Evolutionary conservation across 345 rosid genomes (phyloP), one percentile per base, ranked within the genome.

Genomic region (Aquilaria yunnanensis): DNA sequence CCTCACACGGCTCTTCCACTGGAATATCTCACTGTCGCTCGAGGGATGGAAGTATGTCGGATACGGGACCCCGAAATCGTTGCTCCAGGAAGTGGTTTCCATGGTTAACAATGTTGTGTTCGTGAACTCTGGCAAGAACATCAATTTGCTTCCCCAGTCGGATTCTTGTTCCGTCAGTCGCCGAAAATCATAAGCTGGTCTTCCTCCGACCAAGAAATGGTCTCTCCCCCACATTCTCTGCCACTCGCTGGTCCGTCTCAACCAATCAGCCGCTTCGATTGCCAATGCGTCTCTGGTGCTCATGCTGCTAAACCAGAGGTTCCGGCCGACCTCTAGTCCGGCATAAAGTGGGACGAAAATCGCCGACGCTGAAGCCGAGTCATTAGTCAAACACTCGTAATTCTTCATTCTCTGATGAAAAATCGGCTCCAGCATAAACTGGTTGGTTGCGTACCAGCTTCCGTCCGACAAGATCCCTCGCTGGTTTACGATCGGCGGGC

Each of bases 31-130:
- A 0, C 10, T 8, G 37, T 47, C 10, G 12, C 67, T 73, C 8
- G 65, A 50, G 0, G 93, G 90, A 53, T 87, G 90, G 68, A 87
- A 84, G 54, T 80, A 80, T 0, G 88, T 80, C 0, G 88, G 93
- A 54, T 87, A 87, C 50, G 93, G 93, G 10, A 84, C 69, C 0
- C 79, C 82, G 1, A 80, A 66, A 23, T 86, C 92, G 48, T 86
- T 83, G 64, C 65, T 70, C 69, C 69, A 71, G 4, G 68, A 68
- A 46, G 32, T 77, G 2, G 83, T 61, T 71, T 86, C 88, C n/a
- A 84, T 77, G 2, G 86, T 49, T 14, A 87, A 65, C 73, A 84
- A 61, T 11, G 90, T 70, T 68, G 78, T 74, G 74, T 78, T 84
- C 61, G 32, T 64, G 1, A 67, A 73, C 45, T 78, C 86, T 0